Evolutionary conservation across 495 filamentous ascomycete species (phyloP).

Genomic region (Tuber microsphaerosporum): DNA sequence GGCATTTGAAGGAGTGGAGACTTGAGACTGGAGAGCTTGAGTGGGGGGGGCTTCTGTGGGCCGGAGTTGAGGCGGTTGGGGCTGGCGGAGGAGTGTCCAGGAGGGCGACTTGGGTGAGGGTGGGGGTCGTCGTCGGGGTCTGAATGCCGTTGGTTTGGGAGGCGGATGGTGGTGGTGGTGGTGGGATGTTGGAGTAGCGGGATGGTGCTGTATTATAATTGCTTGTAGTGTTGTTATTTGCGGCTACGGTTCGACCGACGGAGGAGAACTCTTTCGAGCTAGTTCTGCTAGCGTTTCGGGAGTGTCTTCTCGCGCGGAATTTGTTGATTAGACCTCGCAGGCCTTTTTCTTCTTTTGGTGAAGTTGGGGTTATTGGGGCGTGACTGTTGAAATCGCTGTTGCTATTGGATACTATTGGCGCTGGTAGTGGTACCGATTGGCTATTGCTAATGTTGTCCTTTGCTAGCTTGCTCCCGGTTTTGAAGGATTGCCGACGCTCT

Average conservation of each 20-base stretch:
- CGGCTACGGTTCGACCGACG: not conserved
- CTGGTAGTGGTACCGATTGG: not conserved
- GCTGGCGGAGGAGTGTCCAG: not conserved
- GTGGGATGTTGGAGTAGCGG: not conserved
- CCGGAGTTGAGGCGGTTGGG: not conserved
- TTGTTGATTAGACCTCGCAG: constrained; percentile 34
- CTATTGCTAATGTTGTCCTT: constrained; percentile 4
- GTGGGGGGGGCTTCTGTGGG: not conserved
- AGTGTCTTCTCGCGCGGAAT: constrained; percentile 18
- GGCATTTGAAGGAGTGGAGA: not conserved
- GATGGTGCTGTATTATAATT: not conserved
- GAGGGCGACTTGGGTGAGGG: not conserved
- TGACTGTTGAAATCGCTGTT: not conserved
- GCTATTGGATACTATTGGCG: not conserved
- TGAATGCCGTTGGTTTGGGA: not conserved
- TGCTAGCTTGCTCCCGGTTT: constrained; percentile 25
- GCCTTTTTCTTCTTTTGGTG: constrained; percentile 23
- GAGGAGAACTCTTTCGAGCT: not conserved
- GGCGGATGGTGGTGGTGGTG: not conserved
- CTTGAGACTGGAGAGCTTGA: not conserved
- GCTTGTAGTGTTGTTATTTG: not conserved
- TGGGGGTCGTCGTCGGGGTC: not conserved
- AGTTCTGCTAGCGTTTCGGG: not conserved
- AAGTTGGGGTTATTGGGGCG: constrained; percentile 8
- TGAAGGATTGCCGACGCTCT: constrained; percentile 24